Conservation (phyloP, 2,329 filamentous ascomycete species). For the Knoxdaviesia proteae region DNA sequence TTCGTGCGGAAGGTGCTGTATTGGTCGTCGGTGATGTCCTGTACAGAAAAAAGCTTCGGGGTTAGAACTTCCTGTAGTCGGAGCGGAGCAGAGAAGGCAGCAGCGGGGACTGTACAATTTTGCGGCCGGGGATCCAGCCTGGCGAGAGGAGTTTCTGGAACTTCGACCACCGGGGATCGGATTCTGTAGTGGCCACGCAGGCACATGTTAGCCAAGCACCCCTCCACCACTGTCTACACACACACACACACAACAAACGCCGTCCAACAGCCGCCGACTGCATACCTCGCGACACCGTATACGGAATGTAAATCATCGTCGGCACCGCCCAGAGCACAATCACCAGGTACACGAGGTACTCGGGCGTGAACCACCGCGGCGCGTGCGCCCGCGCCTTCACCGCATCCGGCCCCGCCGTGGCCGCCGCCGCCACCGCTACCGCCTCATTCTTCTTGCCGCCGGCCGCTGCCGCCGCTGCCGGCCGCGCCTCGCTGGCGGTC, state of each 20-base stretch:
- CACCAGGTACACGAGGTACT: slow-evolving; percentile 67
- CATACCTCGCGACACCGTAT: slow-evolving; percentile 65
- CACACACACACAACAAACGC: background rate
- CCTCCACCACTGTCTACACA: background rate
- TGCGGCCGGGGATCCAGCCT: slow-evolving; percentile 84
- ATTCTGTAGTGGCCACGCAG: slow-evolving; percentile 30
- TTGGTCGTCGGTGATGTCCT: slow-evolving; percentile 81
- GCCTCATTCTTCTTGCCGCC: slow-evolving; percentile 5
- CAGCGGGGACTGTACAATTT: slow-evolving; percentile 39
- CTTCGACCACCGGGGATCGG: slow-evolving; percentile 60
- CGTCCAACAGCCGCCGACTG: slow-evolving; percentile 5
- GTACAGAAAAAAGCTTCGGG: background rate
- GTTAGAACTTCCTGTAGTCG: background rate
- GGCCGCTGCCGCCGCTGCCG: background rate
- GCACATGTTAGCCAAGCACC: too few relatives aligned
- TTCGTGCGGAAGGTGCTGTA: slow-evolving; percentile 74
- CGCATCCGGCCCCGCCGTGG: slow-evolving; percentile 10
- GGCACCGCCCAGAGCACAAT: slow-evolving; percentile 48
- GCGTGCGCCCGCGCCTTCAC: slow-evolving; percentile 26
- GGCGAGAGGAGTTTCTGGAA: slow-evolving; percentile 50
- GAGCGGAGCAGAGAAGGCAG: slow-evolving; percentile 2
- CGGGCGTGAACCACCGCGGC: slow-evolving; percentile 66
- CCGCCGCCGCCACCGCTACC: slow-evolving; percentile 17
- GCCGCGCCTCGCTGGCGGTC: slow-evolving; percentile 28
- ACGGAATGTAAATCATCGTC: slow-evolving; percentile 78